Percentiles rank a stretch among this genome's conserved stretches.
phyloP scores from a whole-genome alignment of 2,329 filamentous ascomycete species.

The Aspergillus tanneri region DNA sequence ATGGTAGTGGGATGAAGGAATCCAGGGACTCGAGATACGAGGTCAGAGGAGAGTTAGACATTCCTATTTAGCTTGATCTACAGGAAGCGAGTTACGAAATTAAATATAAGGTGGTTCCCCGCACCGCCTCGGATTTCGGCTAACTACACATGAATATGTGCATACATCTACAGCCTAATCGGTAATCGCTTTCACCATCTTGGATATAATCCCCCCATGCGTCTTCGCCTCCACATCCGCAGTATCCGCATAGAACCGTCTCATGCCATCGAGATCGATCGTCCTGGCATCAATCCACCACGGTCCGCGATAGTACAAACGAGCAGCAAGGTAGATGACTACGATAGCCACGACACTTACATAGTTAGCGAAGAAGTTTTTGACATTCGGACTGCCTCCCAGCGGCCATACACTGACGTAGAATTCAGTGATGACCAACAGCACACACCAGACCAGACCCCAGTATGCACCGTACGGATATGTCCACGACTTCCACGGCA shows the following conservation, averaged over 20 bases:
- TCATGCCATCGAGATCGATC: conserved; percentile 36
- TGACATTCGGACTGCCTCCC: conserved; percentile 30
- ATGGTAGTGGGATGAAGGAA: conserved; percentile 56
- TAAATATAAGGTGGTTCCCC: conserved; percentile 5
- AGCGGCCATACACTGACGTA: conserved; percentile 51
- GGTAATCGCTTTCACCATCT: conserved; percentile 5
- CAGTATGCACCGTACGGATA: conserved; percentile 48
- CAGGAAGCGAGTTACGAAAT: no score
- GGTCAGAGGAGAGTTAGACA: no score
- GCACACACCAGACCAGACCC: conserved; percentile 46
- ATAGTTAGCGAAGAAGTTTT: conserved; percentile 51
- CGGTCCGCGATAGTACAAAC: conserved; percentile 40
- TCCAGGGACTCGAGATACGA: conserved; percentile 54
- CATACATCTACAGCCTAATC: conserved; percentile 3
- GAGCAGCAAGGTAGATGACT: conserved; percentile 43
- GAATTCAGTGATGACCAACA: conserved; percentile 50
- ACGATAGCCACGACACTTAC: conserved; percentile 47
- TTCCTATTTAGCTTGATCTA: no score
- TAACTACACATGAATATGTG: background rate
- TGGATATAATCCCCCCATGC: conserved; percentile 8
- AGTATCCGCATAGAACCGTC: conserved; percentile 16
- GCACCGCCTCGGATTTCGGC: conserved; percentile 11
- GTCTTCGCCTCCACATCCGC: conserved; percentile 16
- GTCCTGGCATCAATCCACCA: conserved; percentile 35
- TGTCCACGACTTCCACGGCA: conserved; percentile 48